Conservation (phyloP, 2,329 filamentous ascomycete species). For the Xylogone sp. region DNA sequence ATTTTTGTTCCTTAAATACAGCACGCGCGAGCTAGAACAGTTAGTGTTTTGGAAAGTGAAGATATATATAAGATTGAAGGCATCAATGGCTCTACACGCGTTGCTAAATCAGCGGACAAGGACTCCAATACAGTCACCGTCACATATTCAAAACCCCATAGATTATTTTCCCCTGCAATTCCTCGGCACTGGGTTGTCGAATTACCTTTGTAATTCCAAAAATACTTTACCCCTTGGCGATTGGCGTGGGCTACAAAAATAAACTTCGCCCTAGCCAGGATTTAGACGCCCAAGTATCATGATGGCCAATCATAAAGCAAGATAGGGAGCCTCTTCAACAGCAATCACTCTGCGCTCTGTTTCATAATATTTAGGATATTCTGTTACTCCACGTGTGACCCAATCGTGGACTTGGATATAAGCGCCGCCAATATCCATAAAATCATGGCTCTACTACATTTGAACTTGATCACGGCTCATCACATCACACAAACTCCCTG, state of each 20-base stretch:
- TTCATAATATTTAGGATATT: slow-evolving; percentile 10
- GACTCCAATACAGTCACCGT: background rate
- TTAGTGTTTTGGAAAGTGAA: background rate
- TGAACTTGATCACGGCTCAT: slow-evolving; percentile 5
- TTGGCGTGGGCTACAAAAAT: background rate
- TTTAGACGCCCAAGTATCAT: background rate
- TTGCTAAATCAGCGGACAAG: background rate
- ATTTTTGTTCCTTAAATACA: too few species aligned
- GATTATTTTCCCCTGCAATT: background rate
- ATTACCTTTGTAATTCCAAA: background rate
- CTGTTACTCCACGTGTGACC: slow-evolving; percentile 11
- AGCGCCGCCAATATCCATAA: slow-evolving; percentile 19
- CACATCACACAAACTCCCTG: slow-evolving; percentile 7
- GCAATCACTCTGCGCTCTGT: slow-evolving; percentile 1
- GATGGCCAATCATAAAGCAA: background rate
- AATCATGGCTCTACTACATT: slow-evolving; percentile 13
- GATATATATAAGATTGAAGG: background rate
- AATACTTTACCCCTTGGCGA: background rate
- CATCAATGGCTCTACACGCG: background rate
- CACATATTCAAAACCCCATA: background rate
- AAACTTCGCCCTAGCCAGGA: background rate
- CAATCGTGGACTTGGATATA: slow-evolving; percentile 22
- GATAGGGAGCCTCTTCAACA: background rate
- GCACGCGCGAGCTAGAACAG: background rate
- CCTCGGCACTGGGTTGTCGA: too few species aligned